Conservation (phyloP, 257 asterid species). For the Gardenia jasminoides region DNA sequence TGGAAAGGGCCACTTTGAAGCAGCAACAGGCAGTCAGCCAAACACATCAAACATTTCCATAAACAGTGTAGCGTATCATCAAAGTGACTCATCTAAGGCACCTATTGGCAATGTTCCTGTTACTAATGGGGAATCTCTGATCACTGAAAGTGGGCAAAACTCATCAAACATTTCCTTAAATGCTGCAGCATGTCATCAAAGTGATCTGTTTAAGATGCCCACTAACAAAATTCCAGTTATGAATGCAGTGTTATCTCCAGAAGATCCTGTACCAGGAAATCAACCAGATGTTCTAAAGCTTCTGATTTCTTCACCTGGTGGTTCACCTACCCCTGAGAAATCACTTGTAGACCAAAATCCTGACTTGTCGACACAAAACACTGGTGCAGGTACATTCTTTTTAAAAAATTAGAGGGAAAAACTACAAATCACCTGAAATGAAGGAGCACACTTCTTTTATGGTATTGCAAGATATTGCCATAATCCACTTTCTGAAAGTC, state of each 20-base stretch:
- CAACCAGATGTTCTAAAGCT: conserved; percentile 44
- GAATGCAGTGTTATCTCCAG: conserved; percentile 25
- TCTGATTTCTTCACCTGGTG: conserved; percentile 38
- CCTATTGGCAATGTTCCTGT: conserved; percentile 30
- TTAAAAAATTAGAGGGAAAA: neutral
- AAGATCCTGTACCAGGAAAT: conserved; percentile 26
- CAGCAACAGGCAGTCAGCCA: conserved; percentile 21
- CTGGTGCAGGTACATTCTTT: conserved; percentile 36
- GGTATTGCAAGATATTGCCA: neutral
- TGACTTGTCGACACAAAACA: conserved; percentile 27
- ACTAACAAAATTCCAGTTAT: conserved; percentile 28
- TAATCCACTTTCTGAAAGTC: neutral
- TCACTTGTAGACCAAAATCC: conserved; percentile 25
- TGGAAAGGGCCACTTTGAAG: conserved; percentile 26
- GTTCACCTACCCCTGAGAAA: conserved; percentile 26
- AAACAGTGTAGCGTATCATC: conserved; percentile 23
- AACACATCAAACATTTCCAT: conserved; percentile 24
- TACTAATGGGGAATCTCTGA: conserved; percentile 26
- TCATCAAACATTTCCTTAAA: neutral
- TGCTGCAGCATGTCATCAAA: conserved; percentile 25
- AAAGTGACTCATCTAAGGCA: conserved; percentile 17
- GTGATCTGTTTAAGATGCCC: conserved; percentile 17
- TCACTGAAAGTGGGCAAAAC: neutral
- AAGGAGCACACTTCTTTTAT: neutral
- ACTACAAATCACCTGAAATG: neutral